Conservation (phyloP, 805 yeast species). For the Starmerella davenportii region DNA sequence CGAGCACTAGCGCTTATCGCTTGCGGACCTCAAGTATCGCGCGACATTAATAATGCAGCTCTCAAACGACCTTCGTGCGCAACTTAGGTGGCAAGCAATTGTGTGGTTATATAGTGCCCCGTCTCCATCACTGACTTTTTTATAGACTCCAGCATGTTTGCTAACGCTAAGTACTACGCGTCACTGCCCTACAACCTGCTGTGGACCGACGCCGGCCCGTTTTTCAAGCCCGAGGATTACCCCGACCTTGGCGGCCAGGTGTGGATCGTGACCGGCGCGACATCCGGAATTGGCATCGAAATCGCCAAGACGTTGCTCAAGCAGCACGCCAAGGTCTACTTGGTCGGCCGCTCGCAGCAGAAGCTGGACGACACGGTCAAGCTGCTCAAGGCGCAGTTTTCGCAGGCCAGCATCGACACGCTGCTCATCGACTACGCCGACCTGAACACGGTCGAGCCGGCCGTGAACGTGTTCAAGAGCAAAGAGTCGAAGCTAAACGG, state of each 20-base stretch:
- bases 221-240: slow-evolving; percentile 6
- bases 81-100: too few relatives aligned
- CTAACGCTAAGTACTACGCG: neutral
- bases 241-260: slow-evolving; percentile 24
- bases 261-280: slow-evolving; percentile 18
- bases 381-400: slow-evolving; percentile 17
- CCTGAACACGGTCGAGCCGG: slow-evolving; percentile 16
- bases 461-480: slow-evolving; percentile 8
- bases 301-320: slow-evolving; percentile 6
- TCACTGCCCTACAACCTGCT: slow-evolving; percentile 1
- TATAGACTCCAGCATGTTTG: too few relatives aligned
- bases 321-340: slow-evolving; percentile 23
- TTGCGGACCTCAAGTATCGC: too few relatives aligned
- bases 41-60: too few relatives aligned
- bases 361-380: slow-evolving; percentile 22
- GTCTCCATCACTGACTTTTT: too few relatives aligned
- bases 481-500: slow-evolving; percentile 12
- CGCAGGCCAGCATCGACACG: slow-evolving; percentile 13
- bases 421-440: slow-evolving; percentile 16
- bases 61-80: too few relatives aligned
- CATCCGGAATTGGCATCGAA: slow-evolving; percentile 16
- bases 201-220: slow-evolving; percentile 4
- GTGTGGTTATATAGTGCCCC: too few relatives aligned
- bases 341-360: slow-evolving; percentile 24
- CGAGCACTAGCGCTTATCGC: too few relatives aligned